A percentile compares a stretch with the other conserved stretches of the same genome.
phyloP scores from a whole-genome alignment of 305 asterid species.

The Plantago rigida region DNA sequence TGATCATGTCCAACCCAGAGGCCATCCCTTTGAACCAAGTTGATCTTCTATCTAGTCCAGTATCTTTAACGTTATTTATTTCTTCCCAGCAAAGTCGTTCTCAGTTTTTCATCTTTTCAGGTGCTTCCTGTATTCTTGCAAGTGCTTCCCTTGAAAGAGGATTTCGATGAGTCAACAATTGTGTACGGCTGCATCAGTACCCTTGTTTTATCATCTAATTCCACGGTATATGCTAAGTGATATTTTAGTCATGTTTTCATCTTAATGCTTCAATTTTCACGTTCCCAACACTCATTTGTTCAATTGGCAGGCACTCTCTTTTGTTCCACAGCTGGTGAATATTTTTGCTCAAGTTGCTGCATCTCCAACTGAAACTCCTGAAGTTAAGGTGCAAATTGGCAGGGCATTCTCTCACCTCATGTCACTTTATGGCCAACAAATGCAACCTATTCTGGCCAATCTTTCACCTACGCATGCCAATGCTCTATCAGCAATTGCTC shows the following conservation, averaged over 20 bases:
- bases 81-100: conserved; percentile 21
- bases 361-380: conserved; percentile 79
- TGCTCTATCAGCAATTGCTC: conserved; percentile 79
- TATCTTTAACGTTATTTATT: conserved; percentile 8
- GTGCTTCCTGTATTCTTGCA: conserved; percentile 83
- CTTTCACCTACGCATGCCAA: conserved; percentile 79
- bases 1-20: conserved; percentile 84
- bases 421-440: conserved; percentile 76
- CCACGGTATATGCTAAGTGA: conserved; percentile 48
- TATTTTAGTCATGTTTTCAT: conserved; percentile 20
- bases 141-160: conserved; percentile 94
- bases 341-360: conserved; percentile 80
- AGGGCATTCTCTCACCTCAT: conserved; percentile 85
- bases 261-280: conserved; percentile 1
- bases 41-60: conserved; percentile 23
- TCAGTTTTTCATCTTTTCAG: conserved; percentile 34
- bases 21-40: conserved; percentile 84
- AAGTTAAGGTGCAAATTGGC: conserved; percentile 71
- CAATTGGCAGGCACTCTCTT: conserved; percentile 56
- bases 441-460: conserved; percentile 82
- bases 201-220: conserved; percentile 76
- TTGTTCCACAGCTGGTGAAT: conserved; percentile 75
- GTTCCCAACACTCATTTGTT: conserved; percentile 16
- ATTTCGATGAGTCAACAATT: conserved; percentile 69
- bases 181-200: conserved; percentile 84